Evolutionary conservation across 331 rosid genomes (phyloP).

Genomic region (Spiraea crenata): DNA sequence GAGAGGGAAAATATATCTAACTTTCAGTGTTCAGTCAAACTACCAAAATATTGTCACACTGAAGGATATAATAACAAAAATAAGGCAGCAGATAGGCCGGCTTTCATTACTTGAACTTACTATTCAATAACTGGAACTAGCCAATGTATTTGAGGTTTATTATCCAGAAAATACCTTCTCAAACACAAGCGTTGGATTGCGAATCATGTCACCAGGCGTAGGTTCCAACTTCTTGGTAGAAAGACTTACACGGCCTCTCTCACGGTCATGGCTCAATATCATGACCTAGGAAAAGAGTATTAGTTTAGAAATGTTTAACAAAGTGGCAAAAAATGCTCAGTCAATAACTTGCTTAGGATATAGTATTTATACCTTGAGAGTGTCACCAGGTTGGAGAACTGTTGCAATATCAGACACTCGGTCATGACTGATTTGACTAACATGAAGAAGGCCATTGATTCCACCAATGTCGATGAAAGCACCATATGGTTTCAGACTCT

Average conservation of each 20-base stretch:
- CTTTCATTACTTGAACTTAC: not conserved
- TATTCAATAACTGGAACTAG: not conserved
- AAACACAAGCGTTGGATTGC: constrained; percentile 87
- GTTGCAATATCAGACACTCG: constrained; percentile 80
- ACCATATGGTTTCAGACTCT: constrained; percentile 89
- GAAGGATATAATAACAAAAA: constrained; percentile 2
- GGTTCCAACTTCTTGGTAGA: constrained; percentile 97
- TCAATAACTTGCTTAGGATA: not conserved
- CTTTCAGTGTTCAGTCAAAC: constrained; percentile 21
- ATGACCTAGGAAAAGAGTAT: constrained; percentile 64
- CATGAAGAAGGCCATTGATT: constrained; percentile 86
- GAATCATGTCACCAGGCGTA: constrained; percentile 98
- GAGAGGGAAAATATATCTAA: constrained; percentile 6
- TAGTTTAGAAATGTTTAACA: constrained; percentile 16
- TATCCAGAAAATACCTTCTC: constrained; percentile 70
- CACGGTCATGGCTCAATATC: constrained; percentile 94
- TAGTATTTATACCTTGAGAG: constrained; percentile 57
- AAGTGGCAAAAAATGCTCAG: constrained; percentile 14
- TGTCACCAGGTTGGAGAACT: constrained; percentile 93
- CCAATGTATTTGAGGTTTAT: constrained; percentile 3
- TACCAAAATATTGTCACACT: not conserved
- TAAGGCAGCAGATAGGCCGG: not conserved
- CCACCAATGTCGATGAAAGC: constrained; percentile 95
- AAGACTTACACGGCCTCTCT: constrained; percentile 93
- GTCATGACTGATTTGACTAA: constrained; percentile 92